These are phyloP conservation scores for Proliferodiscus dingleyae DNA, from an alignment of 2,329 filamentous ascomycete genomes.

Conservation along the genomic window DNA sequence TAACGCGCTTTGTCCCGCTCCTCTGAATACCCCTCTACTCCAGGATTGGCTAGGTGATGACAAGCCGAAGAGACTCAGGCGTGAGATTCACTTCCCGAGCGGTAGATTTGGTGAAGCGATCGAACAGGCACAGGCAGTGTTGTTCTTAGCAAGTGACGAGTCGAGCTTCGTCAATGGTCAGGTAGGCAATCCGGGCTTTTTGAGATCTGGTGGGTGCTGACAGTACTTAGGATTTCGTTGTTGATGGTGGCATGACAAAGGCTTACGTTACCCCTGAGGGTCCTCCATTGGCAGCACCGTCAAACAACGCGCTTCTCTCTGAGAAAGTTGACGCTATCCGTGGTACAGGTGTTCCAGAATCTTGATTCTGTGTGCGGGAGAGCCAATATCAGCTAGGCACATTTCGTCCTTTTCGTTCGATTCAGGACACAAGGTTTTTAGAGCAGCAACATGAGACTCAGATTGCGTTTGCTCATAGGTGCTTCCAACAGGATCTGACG, in stretches of 20 bases:
- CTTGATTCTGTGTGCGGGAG: too few species aligned
- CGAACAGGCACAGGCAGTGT: constrained; percentile 69
- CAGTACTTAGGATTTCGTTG: constrained; percentile 71
- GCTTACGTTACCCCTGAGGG: constrained; percentile 74
- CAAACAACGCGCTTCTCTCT: constrained; percentile 37
- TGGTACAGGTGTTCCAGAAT: constrained; percentile 18
- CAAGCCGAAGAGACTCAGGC: constrained; percentile 60
- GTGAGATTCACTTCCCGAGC: constrained; percentile 70
- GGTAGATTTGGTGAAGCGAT: constrained; percentile 74
- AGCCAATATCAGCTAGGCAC: too few species aligned
- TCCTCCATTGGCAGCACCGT: constrained; percentile 46
- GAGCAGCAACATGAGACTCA: too few species aligned
- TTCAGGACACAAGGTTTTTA: too few species aligned
- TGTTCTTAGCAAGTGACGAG: constrained; percentile 72
- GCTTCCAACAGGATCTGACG: too few species aligned
- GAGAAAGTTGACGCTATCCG: constrained; percentile 32
- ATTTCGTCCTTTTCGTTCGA: too few species aligned
- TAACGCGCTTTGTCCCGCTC: constrained; percentile 69
- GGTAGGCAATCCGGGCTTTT: constrained; percentile 29
- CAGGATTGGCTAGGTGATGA: constrained; percentile 76
- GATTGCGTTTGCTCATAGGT: too few species aligned
- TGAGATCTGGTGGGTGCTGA: constrained; percentile 7
- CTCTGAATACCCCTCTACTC: constrained; percentile 68
- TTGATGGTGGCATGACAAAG: constrained; percentile 94
- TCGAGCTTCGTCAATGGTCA: constrained; percentile 70